phyloP scores from a whole-genome alignment of 768 basidiomycete genomes.

The Holtermanniella nyarrowii region DNA sequence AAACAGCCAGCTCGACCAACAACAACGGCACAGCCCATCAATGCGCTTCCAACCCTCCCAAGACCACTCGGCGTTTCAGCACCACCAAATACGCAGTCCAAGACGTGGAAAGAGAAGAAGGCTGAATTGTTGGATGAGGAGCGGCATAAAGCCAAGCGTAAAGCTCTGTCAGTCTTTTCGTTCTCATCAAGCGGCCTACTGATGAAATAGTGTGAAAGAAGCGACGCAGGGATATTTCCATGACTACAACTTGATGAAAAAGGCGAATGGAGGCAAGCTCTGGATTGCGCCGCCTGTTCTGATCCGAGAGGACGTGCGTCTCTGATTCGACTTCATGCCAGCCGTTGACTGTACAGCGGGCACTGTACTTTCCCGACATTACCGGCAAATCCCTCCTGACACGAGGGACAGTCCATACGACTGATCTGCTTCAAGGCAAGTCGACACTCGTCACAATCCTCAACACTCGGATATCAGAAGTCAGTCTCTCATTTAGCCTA shows the following conservation, averaged over 20 bases:
- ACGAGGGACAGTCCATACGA: slow-evolving; percentile 56
- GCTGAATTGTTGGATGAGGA: slow-evolving; percentile 65
- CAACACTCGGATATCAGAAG: slow-evolving; percentile 81
- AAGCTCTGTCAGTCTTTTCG: slow-evolving; percentile 38
- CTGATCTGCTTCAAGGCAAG: slow-evolving; percentile 61
- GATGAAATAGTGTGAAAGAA: slow-evolving; percentile 48
- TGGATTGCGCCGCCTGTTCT: slow-evolving; percentile 85
- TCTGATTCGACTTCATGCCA: background rate
- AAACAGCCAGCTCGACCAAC: background rate
- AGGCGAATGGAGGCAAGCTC: slow-evolving; percentile 73
- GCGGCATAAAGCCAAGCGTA: slow-evolving; percentile 57
- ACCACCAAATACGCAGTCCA: slow-evolving; percentile 53
- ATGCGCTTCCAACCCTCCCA: slow-evolving; percentile 23
- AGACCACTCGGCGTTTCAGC: slow-evolving; percentile 69
- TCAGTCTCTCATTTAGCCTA: slow-evolving; percentile 37
- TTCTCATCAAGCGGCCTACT: background rate
- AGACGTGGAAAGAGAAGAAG: slow-evolving; percentile 53
- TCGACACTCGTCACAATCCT: slow-evolving; percentile 73
- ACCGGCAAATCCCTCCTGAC: slow-evolving; percentile 56
- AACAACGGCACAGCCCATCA: background rate
- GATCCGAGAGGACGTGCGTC: slow-evolving; percentile 75
- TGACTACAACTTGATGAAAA: slow-evolving; percentile 68
- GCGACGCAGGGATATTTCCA: slow-evolving; percentile 76
- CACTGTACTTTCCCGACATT: slow-evolving; percentile 83
- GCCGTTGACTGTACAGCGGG: slow-evolving; percentile 53